Evolutionary conservation across 1,139 yeast species (phyloP).

Genomic region (Arxiozyma telluris): DNA sequence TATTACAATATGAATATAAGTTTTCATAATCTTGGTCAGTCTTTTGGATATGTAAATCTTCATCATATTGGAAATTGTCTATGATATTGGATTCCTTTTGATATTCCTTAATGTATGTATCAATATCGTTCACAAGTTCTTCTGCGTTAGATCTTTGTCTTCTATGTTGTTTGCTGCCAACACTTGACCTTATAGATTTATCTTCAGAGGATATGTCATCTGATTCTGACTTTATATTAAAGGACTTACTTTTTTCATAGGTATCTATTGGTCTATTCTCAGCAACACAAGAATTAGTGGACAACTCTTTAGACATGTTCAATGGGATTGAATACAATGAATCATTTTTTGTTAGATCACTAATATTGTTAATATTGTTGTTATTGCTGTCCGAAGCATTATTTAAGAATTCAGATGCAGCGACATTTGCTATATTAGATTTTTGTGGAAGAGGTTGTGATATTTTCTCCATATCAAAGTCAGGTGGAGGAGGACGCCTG

Average conservation of each 20-base stretch:
- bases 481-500: constrained; percentile 14
- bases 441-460: not conserved
- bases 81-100: not conserved
- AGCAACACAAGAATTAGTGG: not conserved
- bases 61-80: not conserved
- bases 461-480: constrained; percentile 8
- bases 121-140: constrained; percentile 28
- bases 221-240: not conserved
- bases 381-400: not conserved
- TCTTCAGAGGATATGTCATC: not conserved
- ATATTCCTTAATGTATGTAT: constrained; percentile 18
- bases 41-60: not conserved
- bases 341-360: not conserved
- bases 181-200: not conserved
- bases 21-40: not conserved
- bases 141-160: constrained; percentile 30
- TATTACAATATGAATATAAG: not conserved
- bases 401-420: not conserved
- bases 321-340: not conserved
- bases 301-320: not conserved
- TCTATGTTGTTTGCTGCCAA: constrained; percentile 11
- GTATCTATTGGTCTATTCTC: not conserved
- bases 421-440: not conserved
- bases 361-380: not conserved
- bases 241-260: not conserved